Evolutionary conservation across 495 filamentous ascomycete species (phyloP), one percentile per base, ranked within the genome.

Genomic region (Talaromyces thailandensis): DNA sequence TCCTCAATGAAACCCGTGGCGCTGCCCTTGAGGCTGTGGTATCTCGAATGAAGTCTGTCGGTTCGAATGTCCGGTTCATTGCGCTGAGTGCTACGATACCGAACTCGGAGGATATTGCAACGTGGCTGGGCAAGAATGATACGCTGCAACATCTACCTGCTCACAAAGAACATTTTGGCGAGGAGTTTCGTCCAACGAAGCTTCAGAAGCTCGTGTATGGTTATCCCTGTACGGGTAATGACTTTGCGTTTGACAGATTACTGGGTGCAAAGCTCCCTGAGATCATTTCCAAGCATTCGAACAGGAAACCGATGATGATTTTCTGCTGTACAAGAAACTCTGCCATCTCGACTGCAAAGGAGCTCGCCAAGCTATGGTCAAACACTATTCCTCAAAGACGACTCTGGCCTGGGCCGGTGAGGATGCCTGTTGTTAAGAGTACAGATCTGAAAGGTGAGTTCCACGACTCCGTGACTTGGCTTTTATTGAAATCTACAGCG

Each of bases 1-100:
- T 96, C 40, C 81, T 98, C 56, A 96, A 93, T 66, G 94, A 98
- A 63, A 75, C 81, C 5, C 86, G 94, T 9, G 94, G 94, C 9
- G 93, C 94, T 9, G 96, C 91, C 0, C 80, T 98, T 4, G 94
- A 98, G 70, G 91, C 91, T n/a, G 90, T 97, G 9, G 92, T 97
- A 2, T 96, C 93, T 40, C 88, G 94, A 6, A 98, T 96, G 94
- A 97, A 96, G 74, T 89, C 89, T 0, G 88, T 92, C 59, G 90
- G 90, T 1, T 88, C 88, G 0, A 86, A 91, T 71, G 87, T 98
- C 3, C 86, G 94, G 12, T 98, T 98, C 65, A 78, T 98, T 24
- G 94, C 94, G 14, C 74, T 97, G 32, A 96, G 93, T 70, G 94
- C 94, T 25, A 98, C 94, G 1, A 85, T 97, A 14, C 94, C 94